Conservation (phyloP, 257 asterid genomes). For the Salvia miltiorrhiza region DNA sequence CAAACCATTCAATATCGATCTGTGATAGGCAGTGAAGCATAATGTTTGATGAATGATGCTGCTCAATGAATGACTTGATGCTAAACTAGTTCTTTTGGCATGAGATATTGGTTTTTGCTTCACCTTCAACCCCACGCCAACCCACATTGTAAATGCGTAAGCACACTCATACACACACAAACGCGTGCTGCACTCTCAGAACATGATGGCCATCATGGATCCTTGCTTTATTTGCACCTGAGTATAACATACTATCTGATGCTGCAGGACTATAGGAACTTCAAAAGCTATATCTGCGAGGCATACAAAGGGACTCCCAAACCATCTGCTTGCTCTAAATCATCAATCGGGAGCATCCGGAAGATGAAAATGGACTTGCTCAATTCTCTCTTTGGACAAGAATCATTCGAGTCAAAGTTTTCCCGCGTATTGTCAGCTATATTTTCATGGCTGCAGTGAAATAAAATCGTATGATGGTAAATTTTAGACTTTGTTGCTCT, state of each 20-base stretch:
- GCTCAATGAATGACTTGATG: background rate
- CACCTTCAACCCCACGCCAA: background rate
- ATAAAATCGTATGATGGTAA: background rate
- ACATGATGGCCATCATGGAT: background rate
- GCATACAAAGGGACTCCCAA: slow-evolving; percentile 43
- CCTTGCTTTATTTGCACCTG: background rate
- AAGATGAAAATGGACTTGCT: slow-evolving; percentile 35
- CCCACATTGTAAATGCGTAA: background rate
- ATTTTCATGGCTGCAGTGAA: slow-evolving; percentile 31
- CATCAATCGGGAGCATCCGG: slow-evolving; percentile 21
- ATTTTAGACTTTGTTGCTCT: background rate
- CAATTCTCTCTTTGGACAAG: slow-evolving; percentile 23
- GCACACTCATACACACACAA: background rate
- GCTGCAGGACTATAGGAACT: slow-evolving; percentile 41
- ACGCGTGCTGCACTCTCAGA: background rate
- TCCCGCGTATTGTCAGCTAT: slow-evolving; percentile 10
- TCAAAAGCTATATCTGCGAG: slow-evolving; percentile 37
- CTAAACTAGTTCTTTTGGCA: background rate
- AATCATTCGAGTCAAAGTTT: slow-evolving; percentile 27
- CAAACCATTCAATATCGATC: too few relatives aligned
- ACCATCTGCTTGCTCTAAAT: slow-evolving; percentile 40
- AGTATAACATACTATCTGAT: background rate
- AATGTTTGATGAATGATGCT: background rate
- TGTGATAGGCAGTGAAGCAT: background rate
- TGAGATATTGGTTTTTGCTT: background rate